Conservation (phyloP, 1,284 basidiomycete species). For the Vanrija sp. region DNA sequence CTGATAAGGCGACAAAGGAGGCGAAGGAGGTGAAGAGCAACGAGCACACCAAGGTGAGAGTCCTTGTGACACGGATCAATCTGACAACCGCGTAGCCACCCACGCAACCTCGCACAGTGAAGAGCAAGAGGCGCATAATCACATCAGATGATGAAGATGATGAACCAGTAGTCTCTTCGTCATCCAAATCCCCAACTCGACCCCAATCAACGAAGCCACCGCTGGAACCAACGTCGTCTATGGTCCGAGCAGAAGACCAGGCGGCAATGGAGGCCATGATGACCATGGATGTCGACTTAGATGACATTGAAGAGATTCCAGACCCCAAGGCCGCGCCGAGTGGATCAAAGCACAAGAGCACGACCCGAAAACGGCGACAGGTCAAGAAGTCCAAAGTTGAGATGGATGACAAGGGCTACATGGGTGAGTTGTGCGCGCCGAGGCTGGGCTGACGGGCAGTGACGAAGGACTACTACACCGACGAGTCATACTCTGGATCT, state of each 20-base stretch:
- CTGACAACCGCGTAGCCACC: too few species aligned
- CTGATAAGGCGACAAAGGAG: too few species aligned
- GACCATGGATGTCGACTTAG: slow-evolving; percentile 36
- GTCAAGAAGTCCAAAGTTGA: slow-evolving; percentile 39
- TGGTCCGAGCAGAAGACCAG: slow-evolving; percentile 34
- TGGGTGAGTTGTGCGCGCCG: slow-evolving; percentile 27
- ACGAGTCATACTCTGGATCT: slow-evolving; percentile 32
- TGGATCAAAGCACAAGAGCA: background rate
- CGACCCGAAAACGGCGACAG: slow-evolving; percentile 19
- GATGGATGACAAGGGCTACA: slow-evolving; percentile 41
- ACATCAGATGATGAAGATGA: slow-evolving; percentile 36
- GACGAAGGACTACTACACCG: slow-evolving; percentile 31
- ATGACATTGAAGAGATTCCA: slow-evolving; percentile 6
- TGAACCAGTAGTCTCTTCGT: background rate
- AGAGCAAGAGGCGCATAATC: slow-evolving; percentile 30
- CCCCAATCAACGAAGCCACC: slow-evolving; percentile 6
- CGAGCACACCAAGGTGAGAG: background rate
- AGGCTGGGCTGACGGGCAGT: slow-evolving; percentile 16
- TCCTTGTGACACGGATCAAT: too few species aligned
- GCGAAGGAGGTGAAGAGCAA: background rate
- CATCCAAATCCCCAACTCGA: background rate
- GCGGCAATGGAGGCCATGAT: slow-evolving; percentile 48
- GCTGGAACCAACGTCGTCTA: slow-evolving; percentile 32
- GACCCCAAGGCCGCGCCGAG: background rate
- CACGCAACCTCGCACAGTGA: background rate